Evolutionary conservation across 805 yeast species (phyloP), one percentile per base, ranked within the genome.

Genomic region (Barnettozyma pratensis): DNA sequence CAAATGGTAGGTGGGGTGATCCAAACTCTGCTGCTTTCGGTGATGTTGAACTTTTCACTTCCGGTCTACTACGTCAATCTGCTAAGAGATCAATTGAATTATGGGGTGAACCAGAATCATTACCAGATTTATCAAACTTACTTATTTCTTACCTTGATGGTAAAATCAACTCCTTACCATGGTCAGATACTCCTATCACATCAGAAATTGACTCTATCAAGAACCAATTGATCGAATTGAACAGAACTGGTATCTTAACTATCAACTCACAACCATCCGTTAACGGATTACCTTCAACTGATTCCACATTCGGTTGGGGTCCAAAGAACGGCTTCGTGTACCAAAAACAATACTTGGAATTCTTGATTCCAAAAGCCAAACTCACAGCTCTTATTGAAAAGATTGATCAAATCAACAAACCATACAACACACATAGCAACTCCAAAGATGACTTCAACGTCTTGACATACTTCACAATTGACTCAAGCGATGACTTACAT

Each of bases 1-100:
- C 99, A 45, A 94, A 92, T 67, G 99, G 99, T 52, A 77, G 99
- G 71, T 94, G 97, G 91, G 99, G 99, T 60, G 97, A 94, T 65
- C 87, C 97, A 4, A 76, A 96, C 51, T 94, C 98, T 39, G 99
- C 99, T 5, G 98, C 98, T 2, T 91, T 86, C 69, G 96, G 96
- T 60, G 95, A 87, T 55, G 75, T 90, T 49, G 96, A 88, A 64
- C 75, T 86, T 46, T 83, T 83, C 57, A 94, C 92, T 25, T 79
- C 89, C 35, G 82, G 85, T 28, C 72, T 90, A 61, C 79, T 91
- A 58, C 80, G 96, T 66, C 96, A 89, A 66, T 80, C 91, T 3
- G 83, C 88, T 4, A 81, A 83, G 53, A 83, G 82, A 65, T 90
- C 96, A 1, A 69, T 81, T 32, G 89, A 87, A 60, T 69, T 92